A percentile compares a stretch with the other conserved stretches of the same genome.
These are phyloP conservation scores for Trichoderma oligosporum DNA, from an alignment of 2,329 filamentous ascomycete genomes.

Conservation along the genomic window DNA sequence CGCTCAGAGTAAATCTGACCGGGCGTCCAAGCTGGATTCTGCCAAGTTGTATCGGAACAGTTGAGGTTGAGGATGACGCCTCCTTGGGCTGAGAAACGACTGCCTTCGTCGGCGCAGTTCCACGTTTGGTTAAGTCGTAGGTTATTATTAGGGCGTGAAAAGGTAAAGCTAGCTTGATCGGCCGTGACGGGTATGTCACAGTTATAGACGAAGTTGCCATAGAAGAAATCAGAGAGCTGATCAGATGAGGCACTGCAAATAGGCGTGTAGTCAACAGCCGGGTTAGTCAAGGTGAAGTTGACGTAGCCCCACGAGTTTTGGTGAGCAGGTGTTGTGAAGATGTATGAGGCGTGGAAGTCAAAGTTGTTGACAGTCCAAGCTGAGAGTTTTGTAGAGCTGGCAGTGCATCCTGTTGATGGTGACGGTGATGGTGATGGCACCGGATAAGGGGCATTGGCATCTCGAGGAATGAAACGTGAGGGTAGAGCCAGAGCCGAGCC, in stretches of 20 bases:
- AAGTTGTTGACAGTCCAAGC: constrained; percentile 44
- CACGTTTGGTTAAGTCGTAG: constrained; percentile 49
- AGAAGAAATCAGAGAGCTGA: constrained; percentile 48
- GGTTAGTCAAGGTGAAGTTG: constrained; percentile 49
- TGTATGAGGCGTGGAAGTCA: constrained; percentile 46
- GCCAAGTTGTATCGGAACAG: constrained; percentile 28
- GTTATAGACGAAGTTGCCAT: constrained; percentile 43
- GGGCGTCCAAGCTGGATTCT: constrained; percentile 33
- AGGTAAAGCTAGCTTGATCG: constrained; percentile 41
- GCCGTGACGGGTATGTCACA: constrained; percentile 36
- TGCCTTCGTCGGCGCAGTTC: constrained; percentile 42
- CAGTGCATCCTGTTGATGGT: constrained; percentile 22
- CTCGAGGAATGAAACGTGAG: constrained; percentile 9
- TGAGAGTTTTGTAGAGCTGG: constrained; percentile 22
- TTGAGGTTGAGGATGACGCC: constrained; percentile 27
- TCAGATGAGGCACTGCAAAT: constrained; percentile 41
- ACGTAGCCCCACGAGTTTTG: constrained; percentile 47
- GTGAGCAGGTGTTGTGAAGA: constrained; percentile 50
- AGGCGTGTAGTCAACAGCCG: constrained; percentile 37
- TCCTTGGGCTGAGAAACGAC: constrained; percentile 30
- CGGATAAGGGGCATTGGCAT: not conserved
- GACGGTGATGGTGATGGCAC: not conserved
- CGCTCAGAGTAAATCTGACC: constrained; percentile 34
- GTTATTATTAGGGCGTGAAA: constrained; percentile 33
- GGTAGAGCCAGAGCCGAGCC: constrained; percentile 27